These are phyloP conservation scores for Fusarium sp. DNA, from an alignment of 2,329 filamentous ascomycete species.

Conservation along the genomic window DNA sequence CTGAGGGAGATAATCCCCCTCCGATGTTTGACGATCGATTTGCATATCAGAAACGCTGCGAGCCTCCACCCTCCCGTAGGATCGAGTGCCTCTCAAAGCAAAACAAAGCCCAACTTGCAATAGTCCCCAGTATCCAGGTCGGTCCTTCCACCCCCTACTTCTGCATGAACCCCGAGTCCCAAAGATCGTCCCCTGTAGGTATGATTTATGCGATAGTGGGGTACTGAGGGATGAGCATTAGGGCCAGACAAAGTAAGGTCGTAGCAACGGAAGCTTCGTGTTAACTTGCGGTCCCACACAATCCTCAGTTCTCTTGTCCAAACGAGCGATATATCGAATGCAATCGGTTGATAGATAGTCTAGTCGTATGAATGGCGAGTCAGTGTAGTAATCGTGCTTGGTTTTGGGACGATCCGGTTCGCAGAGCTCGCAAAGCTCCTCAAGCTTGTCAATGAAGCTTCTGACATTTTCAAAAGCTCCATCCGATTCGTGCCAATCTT, in stretches of 20 bases:
- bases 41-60: too few relatives aligned
- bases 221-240: too few relatives aligned
- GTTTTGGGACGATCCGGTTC: not conserved
- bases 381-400: not conserved
- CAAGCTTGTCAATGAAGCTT: not conserved
- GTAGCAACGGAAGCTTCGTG: not conserved
- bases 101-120: not conserved
- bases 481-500: not conserved
- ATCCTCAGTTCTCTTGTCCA: not conserved
- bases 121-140: not conserved
- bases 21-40: too few relatives aligned
- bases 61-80: not conserved
- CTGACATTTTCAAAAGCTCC: not conserved
- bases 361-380: rapidly evolving
- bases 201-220: too few relatives aligned
- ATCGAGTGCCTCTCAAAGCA: not conserved
- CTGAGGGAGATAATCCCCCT: not conserved
- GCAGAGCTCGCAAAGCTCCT: not conserved
- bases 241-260: too few relatives aligned
- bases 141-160: not conserved
- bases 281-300: not conserved
- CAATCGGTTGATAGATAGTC: not conserved
- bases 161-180: not conserved
- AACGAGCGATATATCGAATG: not conserved
- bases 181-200: not conserved